Percentiles rank a stretch among this genome's conserved stretches.
These are phyloP conservation scores for Penicillium herquei DNA, from an alignment of 495 filamentous ascomycete species.

Conservation along the genomic window DNA sequence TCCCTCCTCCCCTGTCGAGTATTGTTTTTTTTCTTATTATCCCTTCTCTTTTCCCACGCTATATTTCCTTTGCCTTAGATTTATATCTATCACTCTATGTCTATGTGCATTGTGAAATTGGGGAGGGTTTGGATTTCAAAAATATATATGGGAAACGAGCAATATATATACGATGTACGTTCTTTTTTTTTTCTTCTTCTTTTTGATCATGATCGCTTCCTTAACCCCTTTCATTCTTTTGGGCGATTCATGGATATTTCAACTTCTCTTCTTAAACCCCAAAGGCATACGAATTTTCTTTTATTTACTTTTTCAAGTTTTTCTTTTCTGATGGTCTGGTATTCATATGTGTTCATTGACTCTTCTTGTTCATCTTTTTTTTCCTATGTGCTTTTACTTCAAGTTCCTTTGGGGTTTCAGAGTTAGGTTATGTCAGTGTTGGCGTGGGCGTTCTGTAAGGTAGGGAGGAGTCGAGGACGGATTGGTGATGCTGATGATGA, in stretches of 20 bases:
- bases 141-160: constrained; percentile 26
- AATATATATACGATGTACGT: constrained; percentile 28
- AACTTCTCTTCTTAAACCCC: background rate
- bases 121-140: background rate
- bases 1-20: too few species aligned
- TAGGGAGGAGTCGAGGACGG: too few species aligned
- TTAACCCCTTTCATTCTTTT: background rate
- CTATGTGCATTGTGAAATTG: background rate
- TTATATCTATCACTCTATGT: background rate
- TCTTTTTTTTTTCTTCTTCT: constrained; percentile 8
- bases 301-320: background rate
- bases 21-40: background rate
- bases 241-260: background rate
- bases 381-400: background rate
- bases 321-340: background rate
- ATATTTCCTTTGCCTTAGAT: background rate
- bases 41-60: background rate
- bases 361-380: background rate
- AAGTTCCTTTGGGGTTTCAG: background rate
- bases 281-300: background rate
- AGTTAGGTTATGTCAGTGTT: background rate
- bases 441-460: too few species aligned
- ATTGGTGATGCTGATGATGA: too few species aligned
- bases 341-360: background rate
- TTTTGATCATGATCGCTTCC: background rate